These are phyloP conservation scores for Cladosporium colombiae DNA, from an alignment of 2,329 filamentous ascomycete genomes.

Conservation along the genomic window DNA sequence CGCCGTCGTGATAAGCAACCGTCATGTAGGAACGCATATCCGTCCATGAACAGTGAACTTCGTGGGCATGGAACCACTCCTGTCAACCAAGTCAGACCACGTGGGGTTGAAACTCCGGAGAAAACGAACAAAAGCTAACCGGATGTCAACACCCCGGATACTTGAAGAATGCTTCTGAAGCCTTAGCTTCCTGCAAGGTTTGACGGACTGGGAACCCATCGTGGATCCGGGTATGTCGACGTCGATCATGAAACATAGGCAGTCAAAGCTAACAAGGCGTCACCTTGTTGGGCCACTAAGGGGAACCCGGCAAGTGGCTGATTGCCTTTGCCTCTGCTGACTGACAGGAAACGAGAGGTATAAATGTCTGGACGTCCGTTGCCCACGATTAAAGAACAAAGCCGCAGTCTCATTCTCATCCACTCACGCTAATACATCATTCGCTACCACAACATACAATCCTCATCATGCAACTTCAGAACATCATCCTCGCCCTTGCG, in stretches of 20 bases:
- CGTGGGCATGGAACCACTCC: background rate
- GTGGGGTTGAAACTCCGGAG: background rate
- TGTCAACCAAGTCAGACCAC: background rate
- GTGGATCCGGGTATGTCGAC: background rate
- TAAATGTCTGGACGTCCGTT: background rate
- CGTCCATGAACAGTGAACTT: background rate
- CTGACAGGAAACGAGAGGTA: background rate
- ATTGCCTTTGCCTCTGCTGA: background rate
- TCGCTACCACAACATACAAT: background rate
- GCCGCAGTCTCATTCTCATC: background rate
- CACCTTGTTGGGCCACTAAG: background rate
- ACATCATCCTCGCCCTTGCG: conserved; percentile 6
- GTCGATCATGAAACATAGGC: conserved; percentile 3
- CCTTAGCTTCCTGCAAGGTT: background rate
- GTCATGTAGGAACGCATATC: background rate
- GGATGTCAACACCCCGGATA: background rate
- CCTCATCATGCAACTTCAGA: conserved; percentile 9
- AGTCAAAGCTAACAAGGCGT: background rate
- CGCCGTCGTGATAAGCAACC: background rate
- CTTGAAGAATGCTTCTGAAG: background rate
- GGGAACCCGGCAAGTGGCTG: background rate
- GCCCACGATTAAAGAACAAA: background rate
- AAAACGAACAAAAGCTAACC: background rate
- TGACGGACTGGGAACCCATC: background rate
- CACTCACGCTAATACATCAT: background rate